phyloP scores from a whole-genome alignment of 495 filamentous ascomycete species.

The Penicillium ucsense region DNA sequence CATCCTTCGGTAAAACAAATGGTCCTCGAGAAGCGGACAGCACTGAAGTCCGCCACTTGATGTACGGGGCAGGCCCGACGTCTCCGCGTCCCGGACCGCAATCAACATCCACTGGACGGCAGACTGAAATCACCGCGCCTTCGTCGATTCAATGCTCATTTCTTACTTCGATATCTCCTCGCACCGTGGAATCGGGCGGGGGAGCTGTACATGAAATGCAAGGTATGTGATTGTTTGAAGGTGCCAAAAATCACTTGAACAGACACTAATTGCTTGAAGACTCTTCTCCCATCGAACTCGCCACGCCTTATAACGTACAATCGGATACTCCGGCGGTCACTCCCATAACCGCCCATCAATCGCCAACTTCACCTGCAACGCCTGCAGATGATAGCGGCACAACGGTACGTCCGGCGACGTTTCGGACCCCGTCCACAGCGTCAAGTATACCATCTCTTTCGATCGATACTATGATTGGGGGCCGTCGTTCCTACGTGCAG shows the following conservation, averaged over 20 bases:
- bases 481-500: slow-evolving; percentile 6
- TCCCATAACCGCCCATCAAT: too few species aligned
- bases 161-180: slow-evolving; percentile 7
- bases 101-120: slow-evolving; percentile 7
- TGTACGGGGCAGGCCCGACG: slow-evolving; percentile 7
- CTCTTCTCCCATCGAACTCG: slow-evolving; percentile 13
- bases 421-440: slow-evolving; percentile 3
- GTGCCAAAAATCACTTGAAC: neutral
- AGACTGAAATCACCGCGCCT: neutral
- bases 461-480: slow-evolving; percentile 10
- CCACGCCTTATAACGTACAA: slow-evolving; percentile 5
- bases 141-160: slow-evolving; percentile 12
- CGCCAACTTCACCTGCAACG: neutral
- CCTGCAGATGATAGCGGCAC: neutral
- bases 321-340: neutral
- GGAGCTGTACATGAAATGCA: slow-evolving; percentile 14
- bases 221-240: slow-evolving; percentile 1
- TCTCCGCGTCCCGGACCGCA: slow-evolving; percentile 5
- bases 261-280: neutral
- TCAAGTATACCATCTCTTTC: slow-evolving; percentile 10
- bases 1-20: neutral
- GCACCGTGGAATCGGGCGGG: slow-evolving; percentile 15
- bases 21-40: slow-evolving; percentile 1
- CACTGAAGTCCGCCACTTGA: slow-evolving; percentile 2
- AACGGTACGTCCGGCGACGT: neutral